phyloP scores from a whole-genome alignment of 345 rosid species.

The Brassica carinata region DNA sequence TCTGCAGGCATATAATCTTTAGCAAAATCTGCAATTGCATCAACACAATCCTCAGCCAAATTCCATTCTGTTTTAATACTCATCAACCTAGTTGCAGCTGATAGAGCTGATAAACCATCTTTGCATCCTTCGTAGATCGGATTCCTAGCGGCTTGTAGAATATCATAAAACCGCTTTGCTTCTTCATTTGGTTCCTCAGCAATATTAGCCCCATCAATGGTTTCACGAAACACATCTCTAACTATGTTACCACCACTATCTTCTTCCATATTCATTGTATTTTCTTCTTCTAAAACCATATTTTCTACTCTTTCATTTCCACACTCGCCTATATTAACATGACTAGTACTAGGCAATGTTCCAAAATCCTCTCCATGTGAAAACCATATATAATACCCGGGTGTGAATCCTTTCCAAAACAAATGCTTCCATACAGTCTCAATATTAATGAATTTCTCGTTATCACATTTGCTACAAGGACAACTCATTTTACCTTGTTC shows the following conservation, averaged over 20 bases:
- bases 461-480: not conserved
- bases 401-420: not conserved
- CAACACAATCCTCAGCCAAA: not conserved
- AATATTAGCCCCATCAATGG: not conserved
- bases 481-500: not conserved
- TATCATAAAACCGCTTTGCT: not conserved
- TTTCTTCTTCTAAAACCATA: not conserved
- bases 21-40: not conserved
- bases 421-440: not conserved
- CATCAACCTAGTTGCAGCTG: not conserved
- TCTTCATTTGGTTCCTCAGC: not conserved
- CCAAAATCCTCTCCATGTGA: not conserved
- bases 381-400: not conserved
- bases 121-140: not conserved
- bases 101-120: not conserved
- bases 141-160: not conserved
- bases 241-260: not conserved
- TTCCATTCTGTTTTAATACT: not conserved
- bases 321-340: not conserved
- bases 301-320: not conserved
- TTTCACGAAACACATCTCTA: not conserved
- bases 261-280: not conserved
- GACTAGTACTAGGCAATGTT: not conserved
- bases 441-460: not conserved
- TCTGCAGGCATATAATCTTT: not conserved